Evolutionary conservation across 345 rosid genomes (phyloP).

Genomic region (Turritis glabra): DNA sequence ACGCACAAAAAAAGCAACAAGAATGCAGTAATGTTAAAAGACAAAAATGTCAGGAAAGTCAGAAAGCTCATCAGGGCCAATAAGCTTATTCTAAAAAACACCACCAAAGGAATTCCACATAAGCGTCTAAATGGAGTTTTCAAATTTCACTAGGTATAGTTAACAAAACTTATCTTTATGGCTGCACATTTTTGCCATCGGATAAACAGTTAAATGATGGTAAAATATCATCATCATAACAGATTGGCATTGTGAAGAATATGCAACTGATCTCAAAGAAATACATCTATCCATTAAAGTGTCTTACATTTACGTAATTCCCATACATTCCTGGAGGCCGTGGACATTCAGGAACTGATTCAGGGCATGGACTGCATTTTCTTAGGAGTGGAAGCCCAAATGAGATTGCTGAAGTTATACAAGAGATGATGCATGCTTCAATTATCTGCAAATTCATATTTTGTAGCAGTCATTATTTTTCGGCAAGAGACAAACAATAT

Average conservation of each 20-base stretch:
- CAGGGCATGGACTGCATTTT: constrained; percentile 93
- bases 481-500: constrained; percentile 15
- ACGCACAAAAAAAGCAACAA: constrained; percentile 5
- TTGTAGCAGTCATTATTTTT: not conserved
- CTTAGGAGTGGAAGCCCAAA: constrained; percentile 91
- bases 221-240: constrained; percentile 5
- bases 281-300: constrained; percentile 9
- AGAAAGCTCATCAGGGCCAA: constrained; percentile 2
- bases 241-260: not conserved
- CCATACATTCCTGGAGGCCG: constrained; percentile 93
- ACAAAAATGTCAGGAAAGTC: constrained; percentile 3
- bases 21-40: constrained; percentile 13
- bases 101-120: not conserved
- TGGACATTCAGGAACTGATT: constrained; percentile 76
- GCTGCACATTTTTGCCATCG: not conserved
- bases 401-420: constrained; percentile 81
- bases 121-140: constrained; percentile 4
- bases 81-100: not conserved
- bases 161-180: not conserved
- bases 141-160: not conserved
- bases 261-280: constrained; percentile 18
- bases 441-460: constrained; percentile 58
- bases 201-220: not conserved
- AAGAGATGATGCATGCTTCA: constrained; percentile 94
- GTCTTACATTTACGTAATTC: constrained; percentile 88